A percentile compares a stretch with the other conserved stretches of the same genome.
These are phyloP conservation scores for Intubia oerlemansii DNA, from an alignment of 2,329 filamentous ascomycete genomes.

Conservation along the genomic window DNA sequence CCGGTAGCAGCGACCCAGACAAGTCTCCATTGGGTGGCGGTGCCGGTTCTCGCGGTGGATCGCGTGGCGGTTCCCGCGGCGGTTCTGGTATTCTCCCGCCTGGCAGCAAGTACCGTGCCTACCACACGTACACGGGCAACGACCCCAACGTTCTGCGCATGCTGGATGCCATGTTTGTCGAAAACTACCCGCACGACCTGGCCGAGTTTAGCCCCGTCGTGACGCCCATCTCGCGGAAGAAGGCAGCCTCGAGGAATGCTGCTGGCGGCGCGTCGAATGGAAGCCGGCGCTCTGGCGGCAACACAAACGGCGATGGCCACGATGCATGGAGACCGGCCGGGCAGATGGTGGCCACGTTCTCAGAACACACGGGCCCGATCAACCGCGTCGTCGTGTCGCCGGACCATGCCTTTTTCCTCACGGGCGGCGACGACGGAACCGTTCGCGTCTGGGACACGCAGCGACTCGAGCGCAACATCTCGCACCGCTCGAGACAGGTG, in stretches of 20 bases:
- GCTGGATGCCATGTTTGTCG: constrained; percentile 68
- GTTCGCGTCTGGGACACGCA: constrained; percentile 89
- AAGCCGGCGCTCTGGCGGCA: constrained; percentile 8
- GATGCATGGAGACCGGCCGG: constrained; percentile 69
- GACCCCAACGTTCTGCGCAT: constrained; percentile 46
- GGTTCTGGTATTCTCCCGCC: constrained; percentile 2
- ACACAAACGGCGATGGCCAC: constrained; percentile 23
- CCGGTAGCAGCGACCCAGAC: no score
- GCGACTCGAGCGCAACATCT: constrained; percentile 75
- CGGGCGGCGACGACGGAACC: constrained; percentile 73
- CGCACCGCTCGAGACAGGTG: constrained; percentile 68
- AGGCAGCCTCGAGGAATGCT: constrained; percentile 19
- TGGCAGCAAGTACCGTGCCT: constrained; percentile 28
- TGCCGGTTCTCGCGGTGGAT: no score
- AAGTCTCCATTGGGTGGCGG: no score
- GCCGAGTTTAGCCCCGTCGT: constrained; percentile 63
- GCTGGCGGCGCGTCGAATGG: constrained; percentile 19
- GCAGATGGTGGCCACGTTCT: constrained; percentile 66
- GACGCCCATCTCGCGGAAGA: constrained; percentile 39
- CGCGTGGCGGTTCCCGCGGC: constrained; percentile 9
- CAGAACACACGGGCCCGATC: constrained; percentile 66
- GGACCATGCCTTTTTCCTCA: constrained; percentile 88
- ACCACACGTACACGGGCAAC: constrained; percentile 72
- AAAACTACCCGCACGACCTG: constrained; percentile 45
- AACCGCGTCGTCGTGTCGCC: constrained; percentile 67